Evolutionary conservation across 2,329 filamentous ascomycete species (phyloP), one percentile per base, ranked within the genome.

Genomic region (Xylogone sp.): DNA sequence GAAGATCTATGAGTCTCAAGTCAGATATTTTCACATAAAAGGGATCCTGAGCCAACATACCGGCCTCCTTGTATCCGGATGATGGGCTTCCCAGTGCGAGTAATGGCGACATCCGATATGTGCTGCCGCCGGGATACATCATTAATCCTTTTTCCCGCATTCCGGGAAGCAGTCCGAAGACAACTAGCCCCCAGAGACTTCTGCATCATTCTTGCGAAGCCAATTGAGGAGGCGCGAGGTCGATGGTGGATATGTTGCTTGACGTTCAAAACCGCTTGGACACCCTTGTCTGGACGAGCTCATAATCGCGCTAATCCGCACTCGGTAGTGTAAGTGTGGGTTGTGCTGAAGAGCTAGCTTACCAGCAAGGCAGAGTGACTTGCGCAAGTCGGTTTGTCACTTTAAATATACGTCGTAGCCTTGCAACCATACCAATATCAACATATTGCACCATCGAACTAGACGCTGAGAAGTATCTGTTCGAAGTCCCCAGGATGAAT

Each of bases 21-120:
- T 71, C 61, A 72, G 63, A 43, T 62, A 50, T 50, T 18, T 16
- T 6, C 48, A 55, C 58, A 59, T 57, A 58, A 50, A 43, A 24
- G 12, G 7, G 49, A 27, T 31, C n/a, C 16, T 10, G 21, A 24
- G 22, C 50, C 13, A 52, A 70, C 83, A 74, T 74, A 95, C 89
- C 93, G 86, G 77, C 94, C 94, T 74, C 93, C 93, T 68, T 92
- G 84, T 52, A 87, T 78, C 66, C 91, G 87, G 67, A 97, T 76
- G 64, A 97, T 92, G 56, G 94, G 93, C 79, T 96, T 97, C 71
- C 94, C 94, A 53, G 94, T 99, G 65, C 94, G 83, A 56, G 93
- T 96, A 68, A 99, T 96, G 65, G 88, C 79, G 67, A 99, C 82
- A 77, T 99, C 94, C 69, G 90, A 88, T 61, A 86, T 65, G 57